Base-by-base conservation (phyloP, 108 stramenopile species). In the Chaetoceros tenuissimus region DNA sequence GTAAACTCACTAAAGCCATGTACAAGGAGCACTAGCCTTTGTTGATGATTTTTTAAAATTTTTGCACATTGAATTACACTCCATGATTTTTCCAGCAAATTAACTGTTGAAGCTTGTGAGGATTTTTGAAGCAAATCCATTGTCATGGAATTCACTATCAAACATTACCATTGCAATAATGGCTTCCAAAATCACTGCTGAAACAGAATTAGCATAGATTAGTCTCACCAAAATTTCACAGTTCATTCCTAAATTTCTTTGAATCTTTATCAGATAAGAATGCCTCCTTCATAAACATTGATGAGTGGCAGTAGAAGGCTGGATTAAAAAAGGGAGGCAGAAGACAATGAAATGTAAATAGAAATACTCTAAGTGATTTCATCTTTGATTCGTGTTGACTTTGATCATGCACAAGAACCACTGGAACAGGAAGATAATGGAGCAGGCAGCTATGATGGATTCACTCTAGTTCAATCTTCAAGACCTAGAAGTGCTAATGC, bases 81-180 rank as follows among this genome's bases (percentile, higher is more conserved):
- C 10, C 3, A 16, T 5, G 16, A 20, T 27, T 5, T 28, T 2
- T 10, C 51, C 0, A 19, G 45, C n/a, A 31, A 48, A 20, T 45
- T 62, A 40, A 62, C 67, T 30, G 21, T 62, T 3, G 2, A 40
- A n/a, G 67, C 60, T 28, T 62, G 62, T 22, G 3, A 46, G 7
- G 60, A 53, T 5, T 68, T 68, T 28, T 53, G 62, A 48, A 2
- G 16, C 1, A 55, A 49, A 17, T 44, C 67, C 1, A 43, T 0
- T 3, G 2, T 23, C 2, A 40, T 53, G 21, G 50, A 46, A 26
- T 57, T 77, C 16, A 64, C 23, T 8, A 48, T 79, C 8, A 1
- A 47, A 20, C 66, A 67, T 26, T 75, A 73, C 47, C 79, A 80
- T 51, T 52, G 43, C 5, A 68, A 80, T 60, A 75, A 79, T 31